Base-by-base conservation (phyloP, 768 basidiomycete genomes). In the Mycena vitilis region DNA sequence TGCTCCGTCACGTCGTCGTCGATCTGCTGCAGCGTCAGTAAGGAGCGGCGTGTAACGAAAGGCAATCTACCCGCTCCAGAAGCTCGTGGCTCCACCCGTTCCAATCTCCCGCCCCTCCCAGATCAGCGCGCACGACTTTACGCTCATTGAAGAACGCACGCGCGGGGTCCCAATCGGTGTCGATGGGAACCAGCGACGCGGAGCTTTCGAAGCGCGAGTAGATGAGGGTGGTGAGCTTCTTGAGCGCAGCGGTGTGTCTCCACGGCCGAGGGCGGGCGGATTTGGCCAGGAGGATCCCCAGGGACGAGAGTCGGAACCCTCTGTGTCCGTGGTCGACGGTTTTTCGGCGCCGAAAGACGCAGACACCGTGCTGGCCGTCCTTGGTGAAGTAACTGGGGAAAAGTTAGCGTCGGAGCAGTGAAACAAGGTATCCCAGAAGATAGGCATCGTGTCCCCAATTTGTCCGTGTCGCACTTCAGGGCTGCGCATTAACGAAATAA, bases 271-370 rank as follows among this genome's bases (percentile, higher is more conserved):
- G 86, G 60, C 91, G 83, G 3, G 79, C 73, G 9, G 91, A 90
- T 63, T 85, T 87, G 5, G 88, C 90, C 23, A 94, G 84, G 1
- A 95, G 82, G 37, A 95, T 85, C 37, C 93, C 93, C 0, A 95
- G 81, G 5, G 94, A 93, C 10, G 91, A 91, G 34, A 95, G 88
- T 23, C 91, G 89, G 75, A 91, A 92, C 13, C 94, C 94, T 53
- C 94, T 88, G 68, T 93, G 92, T 2, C 92, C 92, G 30, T 86
- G 79, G 72, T 92, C 92, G 10, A 86, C 76, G 0, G 93, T 92
- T 70, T 84, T 84, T 18, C 91, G 86, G 3, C 93, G 83, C 30
- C 88, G 85, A 75, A 94, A 95, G 25, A 95, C 81, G 72, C 90
- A 91, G 47, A 95, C 89, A 13, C 92, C 94, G 4, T 87, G 87